These are phyloP conservation scores for Globisporangium acanthophoron DNA, from an alignment of 352 stramenopile species.

Conservation along the genomic window DNA sequence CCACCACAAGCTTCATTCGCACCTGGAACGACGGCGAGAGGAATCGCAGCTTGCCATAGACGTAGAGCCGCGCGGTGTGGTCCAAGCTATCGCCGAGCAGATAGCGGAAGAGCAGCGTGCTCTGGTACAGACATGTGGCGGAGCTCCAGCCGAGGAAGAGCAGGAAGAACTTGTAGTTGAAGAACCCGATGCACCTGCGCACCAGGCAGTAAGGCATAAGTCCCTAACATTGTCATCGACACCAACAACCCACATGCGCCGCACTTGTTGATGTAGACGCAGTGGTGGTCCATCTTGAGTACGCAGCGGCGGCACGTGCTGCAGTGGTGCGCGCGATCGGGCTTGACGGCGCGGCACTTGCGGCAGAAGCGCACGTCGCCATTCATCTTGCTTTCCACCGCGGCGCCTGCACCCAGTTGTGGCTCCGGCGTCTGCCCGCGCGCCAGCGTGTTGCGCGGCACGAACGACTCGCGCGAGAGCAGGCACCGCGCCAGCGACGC, in stretches of 20 bases:
- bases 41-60: slow-evolving; percentile 47
- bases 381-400: slow-evolving; percentile 69
- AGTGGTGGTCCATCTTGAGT: slow-evolving; percentile 89
- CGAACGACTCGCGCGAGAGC: slow-evolving; percentile 52
- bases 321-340: slow-evolving; percentile 81
- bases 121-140: slow-evolving; percentile 60
- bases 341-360: slow-evolving; percentile 71
- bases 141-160: slow-evolving; percentile 79
- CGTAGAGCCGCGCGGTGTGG: slow-evolving; percentile 42
- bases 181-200: slow-evolving; percentile 76
- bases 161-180: slow-evolving; percentile 90
- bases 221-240: not conserved
- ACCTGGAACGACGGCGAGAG: slow-evolving; percentile 62
- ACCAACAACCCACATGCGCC: not conserved
- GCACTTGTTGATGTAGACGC: slow-evolving; percentile 88
- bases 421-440: not conserved
- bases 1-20: not conserved
- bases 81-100: slow-evolving; percentile 50
- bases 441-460: slow-evolving; percentile 21
- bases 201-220: not conserved
- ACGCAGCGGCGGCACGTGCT: slow-evolving; percentile 71
- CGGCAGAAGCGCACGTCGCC: slow-evolving; percentile 60
- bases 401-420: not conserved
- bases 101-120: slow-evolving; percentile 61
- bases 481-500: slow-evolving; percentile 53